These are phyloP conservation scores for Gastrodia elata DNA, from an alignment of 106 monocot species.

Conservation along the genomic window DNA sequence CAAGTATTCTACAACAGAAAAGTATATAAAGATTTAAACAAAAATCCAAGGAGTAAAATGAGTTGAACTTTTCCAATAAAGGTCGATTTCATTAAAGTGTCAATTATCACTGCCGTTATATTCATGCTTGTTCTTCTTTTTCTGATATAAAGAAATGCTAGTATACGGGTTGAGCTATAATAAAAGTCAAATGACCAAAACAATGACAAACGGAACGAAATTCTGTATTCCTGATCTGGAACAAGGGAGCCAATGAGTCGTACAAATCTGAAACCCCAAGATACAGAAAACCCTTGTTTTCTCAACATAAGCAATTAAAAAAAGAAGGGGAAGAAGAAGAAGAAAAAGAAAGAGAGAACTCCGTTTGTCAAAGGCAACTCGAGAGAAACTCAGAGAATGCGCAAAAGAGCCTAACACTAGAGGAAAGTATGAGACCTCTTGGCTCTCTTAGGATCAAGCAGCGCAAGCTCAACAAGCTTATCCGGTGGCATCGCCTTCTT, in stretches of 20 bases:
- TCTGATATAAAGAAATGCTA: not conserved
- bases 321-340: not conserved
- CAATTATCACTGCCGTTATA: not conserved
- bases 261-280: not conserved
- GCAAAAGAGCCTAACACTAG: not conserved
- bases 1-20: conserved; percentile 41
- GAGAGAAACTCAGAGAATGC: not conserved
- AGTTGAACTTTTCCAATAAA: not conserved
- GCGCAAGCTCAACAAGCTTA: conserved; percentile 74
- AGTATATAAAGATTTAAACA: not conserved
- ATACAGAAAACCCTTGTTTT: not conserved
- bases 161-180: not conserved
- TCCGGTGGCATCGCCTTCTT: conserved; percentile 87
- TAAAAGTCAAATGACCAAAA: not conserved
- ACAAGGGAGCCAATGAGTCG: too few relatives aligned
- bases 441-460: conserved; percentile 87
- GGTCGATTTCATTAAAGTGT: not conserved
- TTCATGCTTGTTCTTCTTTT: not conserved
- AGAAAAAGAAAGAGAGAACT: not conserved
- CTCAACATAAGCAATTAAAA: not conserved
- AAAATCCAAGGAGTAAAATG: not conserved
- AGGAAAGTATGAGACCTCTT: conserved; percentile 43
- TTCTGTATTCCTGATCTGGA: too few relatives aligned
- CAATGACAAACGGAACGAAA: not conserved
- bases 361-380: not conserved